phyloP scores from a whole-genome alignment of 352 stramenopile species.

The Pythium monospermum region DNA sequence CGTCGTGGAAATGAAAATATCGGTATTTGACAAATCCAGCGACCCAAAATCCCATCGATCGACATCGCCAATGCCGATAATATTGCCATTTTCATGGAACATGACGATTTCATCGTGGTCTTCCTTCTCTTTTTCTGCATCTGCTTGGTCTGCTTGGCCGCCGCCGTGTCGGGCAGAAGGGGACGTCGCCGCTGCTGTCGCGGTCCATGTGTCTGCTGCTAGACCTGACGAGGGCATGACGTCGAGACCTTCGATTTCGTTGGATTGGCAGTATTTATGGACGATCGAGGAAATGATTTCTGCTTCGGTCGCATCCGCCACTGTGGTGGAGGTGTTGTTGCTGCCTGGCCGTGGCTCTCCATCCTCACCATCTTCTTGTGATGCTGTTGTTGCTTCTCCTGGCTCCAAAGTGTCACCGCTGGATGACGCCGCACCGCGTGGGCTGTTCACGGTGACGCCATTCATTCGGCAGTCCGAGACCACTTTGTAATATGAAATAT shows the following conservation, averaged over 20 bases:
- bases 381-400: not conserved
- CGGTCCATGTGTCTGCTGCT: constrained; percentile 22
- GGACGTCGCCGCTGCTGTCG: not conserved
- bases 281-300: constrained; percentile 59
- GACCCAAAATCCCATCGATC: constrained; percentile 49
- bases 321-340: constrained; percentile 4
- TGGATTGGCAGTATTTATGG: constrained; percentile 54
- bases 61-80: constrained; percentile 41
- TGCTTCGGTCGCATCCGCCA: constrained; percentile 32
- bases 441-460: not conserved
- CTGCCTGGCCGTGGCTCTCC: not conserved
- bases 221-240: constrained; percentile 16
- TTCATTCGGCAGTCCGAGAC: constrained; percentile 43
- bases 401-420: not conserved
- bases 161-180: too few species aligned
- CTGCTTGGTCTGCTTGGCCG: too few species aligned
- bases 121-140: too few species aligned
- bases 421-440: too few species aligned
- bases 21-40: constrained; percentile 45
- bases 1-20: constrained; percentile 41
- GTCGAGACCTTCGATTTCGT: constrained; percentile 38
- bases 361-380: not conserved
- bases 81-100: constrained; percentile 21
- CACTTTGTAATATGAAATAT: constrained; percentile 72
- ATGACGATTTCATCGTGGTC: constrained; percentile 14